phyloP scores from a whole-genome alignment of 768 basidiomycete species.

The Podaxis pistillaris region DNA sequence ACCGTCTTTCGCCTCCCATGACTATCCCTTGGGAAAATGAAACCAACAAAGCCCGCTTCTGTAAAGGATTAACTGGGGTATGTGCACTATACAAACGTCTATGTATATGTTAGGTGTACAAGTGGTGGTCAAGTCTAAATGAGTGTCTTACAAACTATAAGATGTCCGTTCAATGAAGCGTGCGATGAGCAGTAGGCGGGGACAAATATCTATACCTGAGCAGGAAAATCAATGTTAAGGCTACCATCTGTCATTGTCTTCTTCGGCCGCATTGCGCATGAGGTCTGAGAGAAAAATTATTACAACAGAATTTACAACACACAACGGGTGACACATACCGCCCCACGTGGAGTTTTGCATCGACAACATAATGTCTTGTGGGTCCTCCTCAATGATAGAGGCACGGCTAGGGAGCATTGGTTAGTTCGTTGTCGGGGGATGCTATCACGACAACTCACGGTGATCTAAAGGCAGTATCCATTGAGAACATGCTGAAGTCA shows the following conservation, averaged over 20 bases:
- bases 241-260: slow-evolving; percentile 4
- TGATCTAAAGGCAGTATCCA: slow-evolving; percentile 42
- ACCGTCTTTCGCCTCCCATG: no score
- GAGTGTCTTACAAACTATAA: background rate
- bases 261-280: slow-evolving; percentile 8
- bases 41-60: no score
- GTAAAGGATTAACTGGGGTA: background rate
- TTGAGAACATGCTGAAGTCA: slow-evolving; percentile 59
- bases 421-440: background rate
- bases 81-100: background rate
- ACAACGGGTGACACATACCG: slow-evolving; percentile 40
- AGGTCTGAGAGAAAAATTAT: background rate
- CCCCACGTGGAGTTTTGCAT: slow-evolving; percentile 73
- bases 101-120: background rate
- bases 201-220: background rate
- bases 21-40: no score
- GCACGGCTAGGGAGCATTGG: slow-evolving; percentile 27
- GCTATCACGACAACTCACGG: slow-evolving; percentile 37
- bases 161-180: background rate
- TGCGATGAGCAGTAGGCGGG: background rate
- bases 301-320: no score
- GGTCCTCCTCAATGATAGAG: slow-evolving; percentile 42
- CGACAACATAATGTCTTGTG: slow-evolving; percentile 50
- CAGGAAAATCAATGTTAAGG: background rate
- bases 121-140: background rate